Evolutionary conservation across 2,329 filamentous ascomycete genomes (phyloP), one percentile per base, ranked within the genome.

Genomic region (Trichothecium sympodiale): DNA sequence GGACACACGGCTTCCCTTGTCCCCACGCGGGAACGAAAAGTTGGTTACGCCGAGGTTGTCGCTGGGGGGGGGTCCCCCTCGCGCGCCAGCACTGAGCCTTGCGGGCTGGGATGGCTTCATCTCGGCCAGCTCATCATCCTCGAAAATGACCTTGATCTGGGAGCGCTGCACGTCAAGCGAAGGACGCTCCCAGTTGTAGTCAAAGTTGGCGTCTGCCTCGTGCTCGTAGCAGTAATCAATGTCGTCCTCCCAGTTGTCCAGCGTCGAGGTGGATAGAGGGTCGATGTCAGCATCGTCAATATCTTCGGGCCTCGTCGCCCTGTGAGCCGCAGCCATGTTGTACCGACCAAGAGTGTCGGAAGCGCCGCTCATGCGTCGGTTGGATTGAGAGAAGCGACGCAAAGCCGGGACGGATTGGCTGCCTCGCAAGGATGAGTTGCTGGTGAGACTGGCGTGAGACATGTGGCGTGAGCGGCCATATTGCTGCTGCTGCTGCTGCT

Each of bases 191-290:
- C 76, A 80, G 31, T 76, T 69, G 45, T 77, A 80, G 41, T 80
- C 69, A 48, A 74, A 80, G 52, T 80, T 64, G 7, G 75, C 77
- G 51, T 81, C 77, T 10, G 69, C 74, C 43, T 76, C 77, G 45
- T 82, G 73, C 43, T 80, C 76, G 47, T 82, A 82, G 49, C 74
- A 80, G 53, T 80, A 82, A 49, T 82, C 77, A 41, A 82, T 80
- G 42, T 75, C 75, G 35, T 79, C 75, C 46, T 82, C 77, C 77
- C 77, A 82, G 44, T 61, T 77, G 45, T 68, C 65, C 7, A 56
- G 55, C 16, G 51, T 45, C n/a, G 56, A 41, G 4, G 41, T 37
- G 3, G 60, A 55, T n/a, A 47, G 46, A 12, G 37, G 45, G 3
- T 43, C 44, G 7, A 43, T 42, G 10, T 46, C 44, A 6, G 54